phyloP scores from a whole-genome alignment of 192 early-diverging fungal genomes.

The Kappamyces sp. region DNA sequence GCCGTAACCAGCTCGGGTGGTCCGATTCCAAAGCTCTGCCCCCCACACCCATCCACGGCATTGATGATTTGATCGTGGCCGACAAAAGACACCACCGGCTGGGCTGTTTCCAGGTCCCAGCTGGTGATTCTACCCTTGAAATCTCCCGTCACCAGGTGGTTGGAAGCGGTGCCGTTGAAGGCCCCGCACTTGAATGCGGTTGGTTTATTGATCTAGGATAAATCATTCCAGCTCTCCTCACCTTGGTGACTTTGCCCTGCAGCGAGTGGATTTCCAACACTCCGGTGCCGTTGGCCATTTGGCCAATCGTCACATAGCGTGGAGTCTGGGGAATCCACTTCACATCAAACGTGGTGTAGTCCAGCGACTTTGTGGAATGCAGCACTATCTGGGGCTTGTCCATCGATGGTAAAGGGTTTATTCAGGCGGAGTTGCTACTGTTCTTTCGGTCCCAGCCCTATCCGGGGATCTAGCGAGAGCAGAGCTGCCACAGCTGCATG shows the following conservation, averaged over 20 bases:
- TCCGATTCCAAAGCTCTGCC: constrained; percentile 27
- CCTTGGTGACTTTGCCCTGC: constrained; percentile 40
- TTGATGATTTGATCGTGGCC: constrained; percentile 66
- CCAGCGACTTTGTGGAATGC: constrained; percentile 36
- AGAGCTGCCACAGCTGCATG: no score
- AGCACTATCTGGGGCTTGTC: constrained; percentile 48
- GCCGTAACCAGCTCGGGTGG: constrained; percentile 63
- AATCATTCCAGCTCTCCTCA: constrained; percentile 27
- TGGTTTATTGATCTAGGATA: constrained; percentile 39
- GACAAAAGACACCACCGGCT: constrained; percentile 47
- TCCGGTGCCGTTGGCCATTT: constrained; percentile 51
- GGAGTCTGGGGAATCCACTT: constrained; percentile 64
- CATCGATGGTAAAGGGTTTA: background rate
- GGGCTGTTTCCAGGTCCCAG: constrained; percentile 59
- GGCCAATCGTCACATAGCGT: constrained; percentile 57
- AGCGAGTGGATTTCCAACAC: constrained; percentile 53
- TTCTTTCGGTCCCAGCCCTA: no score
- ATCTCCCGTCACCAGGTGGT: constrained; percentile 64
- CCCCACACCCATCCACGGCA: constrained; percentile 59
- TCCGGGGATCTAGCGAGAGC: no score
- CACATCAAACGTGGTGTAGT: constrained; percentile 51
- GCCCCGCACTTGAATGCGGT: constrained; percentile 50
- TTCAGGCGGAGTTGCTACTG: no score
- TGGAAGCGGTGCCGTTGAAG: constrained; percentile 45
- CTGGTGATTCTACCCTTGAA: constrained; percentile 53